These are phyloP conservation scores for Alternaria sp. DNA, from an alignment of 2,329 filamentous ascomycete genomes.

Conservation along the genomic window DNA sequence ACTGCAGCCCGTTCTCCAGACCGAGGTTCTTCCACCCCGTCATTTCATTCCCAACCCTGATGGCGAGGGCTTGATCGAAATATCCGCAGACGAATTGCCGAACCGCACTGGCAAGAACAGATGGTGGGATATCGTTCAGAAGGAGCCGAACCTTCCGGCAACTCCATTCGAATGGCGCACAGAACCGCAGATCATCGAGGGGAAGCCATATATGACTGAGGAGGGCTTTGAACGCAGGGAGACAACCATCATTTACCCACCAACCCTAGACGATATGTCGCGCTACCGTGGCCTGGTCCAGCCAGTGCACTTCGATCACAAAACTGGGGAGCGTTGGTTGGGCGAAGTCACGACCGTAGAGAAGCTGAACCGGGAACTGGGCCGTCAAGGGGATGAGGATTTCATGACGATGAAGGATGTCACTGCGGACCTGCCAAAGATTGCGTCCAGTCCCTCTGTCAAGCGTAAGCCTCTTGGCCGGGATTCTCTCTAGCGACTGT, in stretches of 20 bases:
- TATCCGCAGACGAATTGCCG: constrained; percentile 53
- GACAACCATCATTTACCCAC: constrained; percentile 55
- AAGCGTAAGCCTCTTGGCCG: constrained; percentile 21
- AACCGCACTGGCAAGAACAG: constrained; percentile 36
- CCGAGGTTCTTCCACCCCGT: constrained; percentile 59
- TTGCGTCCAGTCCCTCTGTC: constrained; percentile 10
- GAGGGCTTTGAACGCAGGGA: constrained; percentile 53
- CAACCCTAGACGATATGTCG: constrained; percentile 47
- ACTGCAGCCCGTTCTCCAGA: constrained; percentile 60
- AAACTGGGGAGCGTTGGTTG: constrained; percentile 33
- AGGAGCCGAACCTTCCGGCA: constrained; percentile 16
- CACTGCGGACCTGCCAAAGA: constrained; percentile 12
- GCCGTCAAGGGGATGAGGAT: constrained; percentile 7
- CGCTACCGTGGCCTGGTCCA: constrained; percentile 34
- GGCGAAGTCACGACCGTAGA: constrained; percentile 31
- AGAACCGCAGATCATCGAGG: constrained; percentile 50
- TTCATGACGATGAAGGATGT: constrained; percentile 16
- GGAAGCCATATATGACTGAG: constrained; percentile 41
- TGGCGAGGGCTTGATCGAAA: constrained; percentile 50
- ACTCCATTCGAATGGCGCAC: constrained; percentile 24
- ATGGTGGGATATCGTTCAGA: constrained; percentile 37
- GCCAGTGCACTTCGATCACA: constrained; percentile 39
- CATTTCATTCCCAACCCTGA: constrained; percentile 56
- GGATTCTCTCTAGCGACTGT: constrained; percentile 1
- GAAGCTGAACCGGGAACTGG: constrained; percentile 19